phyloP scores from a whole-genome alignment of 2,329 filamentous ascomycete species.

The Clonostachys rhizophaga region DNA sequence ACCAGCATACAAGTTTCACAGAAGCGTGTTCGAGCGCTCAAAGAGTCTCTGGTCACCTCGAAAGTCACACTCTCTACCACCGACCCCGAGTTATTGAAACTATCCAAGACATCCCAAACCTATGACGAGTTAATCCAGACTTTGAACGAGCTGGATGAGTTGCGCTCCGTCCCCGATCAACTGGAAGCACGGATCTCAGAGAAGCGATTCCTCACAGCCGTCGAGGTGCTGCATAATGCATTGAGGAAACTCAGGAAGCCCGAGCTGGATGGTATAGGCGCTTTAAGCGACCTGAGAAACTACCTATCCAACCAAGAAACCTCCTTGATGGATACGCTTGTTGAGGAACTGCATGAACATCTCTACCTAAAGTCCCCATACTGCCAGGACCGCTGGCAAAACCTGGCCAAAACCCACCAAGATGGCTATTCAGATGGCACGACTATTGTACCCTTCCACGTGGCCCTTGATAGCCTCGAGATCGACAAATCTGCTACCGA shows the following conservation, averaged over 20 bases:
- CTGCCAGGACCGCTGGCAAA: constrained; percentile 93
- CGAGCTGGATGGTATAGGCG: constrained; percentile 87
- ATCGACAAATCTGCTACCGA: constrained; percentile 64
- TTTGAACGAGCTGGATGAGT: constrained; percentile 78
- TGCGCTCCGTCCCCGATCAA: constrained; percentile 85
- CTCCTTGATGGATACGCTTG: constrained; percentile 84
- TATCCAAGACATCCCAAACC: constrained; percentile 81
- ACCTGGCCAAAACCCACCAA: constrained; percentile 63
- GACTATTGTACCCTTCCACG: constrained; percentile 49
- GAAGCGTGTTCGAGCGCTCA: constrained; percentile 74
- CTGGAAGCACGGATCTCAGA: constrained; percentile 93
- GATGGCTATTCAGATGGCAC: constrained; percentile 42
- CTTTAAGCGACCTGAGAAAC: constrained; percentile 75
- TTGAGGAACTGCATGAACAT: constrained; percentile 97
- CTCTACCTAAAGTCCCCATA: constrained; percentile 97
- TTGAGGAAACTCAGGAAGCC: constrained; percentile 78
- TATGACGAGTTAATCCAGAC: constrained; percentile 88
- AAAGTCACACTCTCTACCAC: constrained; percentile 79
- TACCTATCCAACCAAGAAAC: constrained; percentile 94
- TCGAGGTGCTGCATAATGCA: constrained; percentile 86
- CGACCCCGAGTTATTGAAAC: constrained; percentile 85
- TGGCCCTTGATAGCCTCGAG: constrained; percentile 56
- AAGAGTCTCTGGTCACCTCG: constrained; percentile 75
- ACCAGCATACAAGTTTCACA: constrained; percentile 87
- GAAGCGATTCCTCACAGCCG: constrained; percentile 88